A percentile compares a stretch with the other conserved stretches of the same genome.
Conservation (phyloP, 345 rosid species). For the Alliaria petiolata region DNA sequence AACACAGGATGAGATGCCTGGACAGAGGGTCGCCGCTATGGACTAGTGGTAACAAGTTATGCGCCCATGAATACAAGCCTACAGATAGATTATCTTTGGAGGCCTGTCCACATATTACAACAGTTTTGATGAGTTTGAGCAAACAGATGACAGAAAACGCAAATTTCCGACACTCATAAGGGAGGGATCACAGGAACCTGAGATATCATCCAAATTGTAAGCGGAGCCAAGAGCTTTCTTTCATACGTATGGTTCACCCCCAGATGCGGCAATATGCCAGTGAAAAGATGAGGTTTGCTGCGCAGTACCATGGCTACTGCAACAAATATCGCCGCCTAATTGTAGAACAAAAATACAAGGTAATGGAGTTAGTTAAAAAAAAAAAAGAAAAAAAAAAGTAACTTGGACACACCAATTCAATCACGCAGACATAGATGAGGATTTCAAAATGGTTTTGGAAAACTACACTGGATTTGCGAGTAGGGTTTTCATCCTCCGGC, state of each 20-base stretch:
- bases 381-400: background rate
- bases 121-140: background rate
- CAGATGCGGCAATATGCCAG: conserved; percentile 44
- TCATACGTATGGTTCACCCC: conserved; percentile 56
- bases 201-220: conserved; percentile 61
- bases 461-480: too few relatives aligned
- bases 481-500: too few relatives aligned
- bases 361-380: too few relatives aligned
- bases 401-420: background rate
- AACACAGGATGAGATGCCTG: conserved; percentile 63
- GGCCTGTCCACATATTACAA: conserved; percentile 38
- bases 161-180: background rate
- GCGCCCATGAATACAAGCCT: conserved; percentile 62
- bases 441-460: too few relatives aligned
- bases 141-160: background rate
- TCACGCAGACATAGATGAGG: background rate
- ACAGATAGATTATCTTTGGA: conserved; percentile 58
- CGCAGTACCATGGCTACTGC: conserved; percentile 63
- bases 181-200: conserved; percentile 40
- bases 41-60: conserved; percentile 48
- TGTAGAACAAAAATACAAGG: background rate
- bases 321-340: conserved; percentile 72
- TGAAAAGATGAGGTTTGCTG: conserved; percentile 68
- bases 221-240: conserved; percentile 63
- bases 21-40: conserved; percentile 52